A percentile compares a stretch with the other conserved stretches of the same genome.
Conservation (phyloP, 805 yeast genomes). For the Saturnispora serradocipensis region DNA sequence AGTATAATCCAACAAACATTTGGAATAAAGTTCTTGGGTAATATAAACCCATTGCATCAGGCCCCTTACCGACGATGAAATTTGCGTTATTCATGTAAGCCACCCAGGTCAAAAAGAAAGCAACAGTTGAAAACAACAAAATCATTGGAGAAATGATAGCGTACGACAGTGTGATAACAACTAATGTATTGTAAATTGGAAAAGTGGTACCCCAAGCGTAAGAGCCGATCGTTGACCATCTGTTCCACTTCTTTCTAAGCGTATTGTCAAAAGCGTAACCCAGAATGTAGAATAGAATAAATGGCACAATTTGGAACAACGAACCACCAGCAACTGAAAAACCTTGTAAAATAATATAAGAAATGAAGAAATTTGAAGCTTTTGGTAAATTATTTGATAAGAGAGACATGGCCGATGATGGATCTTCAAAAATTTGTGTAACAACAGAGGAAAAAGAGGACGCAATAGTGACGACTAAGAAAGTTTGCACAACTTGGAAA, state of each 20-base stretch:
- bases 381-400: slow-evolving; percentile 64
- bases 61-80: slow-evolving; percentile 56
- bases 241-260: slow-evolving; percentile 54
- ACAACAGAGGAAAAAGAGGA: slow-evolving; percentile 66
- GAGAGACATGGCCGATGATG: slow-evolving; percentile 46
- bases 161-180: slow-evolving; percentile 59
- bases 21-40: slow-evolving; percentile 88
- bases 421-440: slow-evolving; percentile 49
- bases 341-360: slow-evolving; percentile 63
- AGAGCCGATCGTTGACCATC: slow-evolving; percentile 46
- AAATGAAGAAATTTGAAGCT: slow-evolving; percentile 63
- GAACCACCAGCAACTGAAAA: slow-evolving; percentile 57
- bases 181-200: slow-evolving; percentile 67
- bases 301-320: slow-evolving; percentile 50
- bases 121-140: slow-evolving; percentile 59
- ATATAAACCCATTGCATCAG: slow-evolving; percentile 72
- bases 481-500: slow-evolving; percentile 63
- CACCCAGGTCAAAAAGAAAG: slow-evolving; percentile 64
- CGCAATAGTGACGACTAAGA: slow-evolving; percentile 59
- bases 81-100: slow-evolving; percentile 72
- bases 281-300: slow-evolving; percentile 50
- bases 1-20: slow-evolving; percentile 76
- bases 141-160: slow-evolving; percentile 77
- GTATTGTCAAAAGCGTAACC: slow-evolving; percentile 52
- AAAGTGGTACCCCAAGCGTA: slow-evolving; percentile 67